phyloP scores from a whole-genome alignment of 225 moss, liverwort and hornwort genomes.

The Pseudoscleropodium purum region DNA sequence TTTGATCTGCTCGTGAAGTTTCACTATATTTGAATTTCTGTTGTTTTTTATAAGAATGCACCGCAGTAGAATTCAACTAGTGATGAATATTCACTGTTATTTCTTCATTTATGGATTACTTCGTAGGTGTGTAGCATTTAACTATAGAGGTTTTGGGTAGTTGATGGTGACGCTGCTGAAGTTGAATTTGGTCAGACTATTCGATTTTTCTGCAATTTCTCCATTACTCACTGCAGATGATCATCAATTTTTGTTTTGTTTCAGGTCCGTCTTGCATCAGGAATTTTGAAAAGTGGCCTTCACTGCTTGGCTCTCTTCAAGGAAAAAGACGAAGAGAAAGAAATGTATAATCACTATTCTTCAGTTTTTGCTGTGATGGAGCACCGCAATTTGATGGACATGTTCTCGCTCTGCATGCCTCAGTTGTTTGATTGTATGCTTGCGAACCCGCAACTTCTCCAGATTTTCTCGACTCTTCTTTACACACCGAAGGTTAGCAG shows the following conservation, averaged over 20 bases:
- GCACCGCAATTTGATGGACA: slow-evolving; percentile 98
- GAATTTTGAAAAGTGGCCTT: slow-evolving; percentile 90
- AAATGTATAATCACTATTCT: slow-evolving; percentile 87
- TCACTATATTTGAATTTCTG: not conserved
- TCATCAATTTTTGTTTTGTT: not conserved
- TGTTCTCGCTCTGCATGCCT: slow-evolving; percentile 99
- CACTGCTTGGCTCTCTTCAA: slow-evolving; percentile 97
- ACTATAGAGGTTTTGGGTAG: not conserved
- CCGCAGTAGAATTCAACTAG: not conserved
- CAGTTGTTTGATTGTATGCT: slow-evolving; percentile 99
- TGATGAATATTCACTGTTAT: not conserved
- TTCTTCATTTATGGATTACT: not conserved
- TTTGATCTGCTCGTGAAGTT: not conserved
- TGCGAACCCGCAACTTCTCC: slow-evolving; percentile 82
- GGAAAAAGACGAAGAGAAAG: slow-evolving; percentile 99
- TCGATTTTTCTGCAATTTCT: not conserved
- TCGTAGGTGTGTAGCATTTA: not conserved
- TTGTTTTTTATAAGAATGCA: not conserved
- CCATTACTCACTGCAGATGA: not conserved
- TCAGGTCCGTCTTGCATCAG: slow-evolving; percentile 98
- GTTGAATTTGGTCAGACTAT: not conserved
- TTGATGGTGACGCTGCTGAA: not conserved
- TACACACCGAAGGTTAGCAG: slow-evolving; percentile 69
- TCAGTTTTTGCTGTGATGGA: slow-evolving; percentile 99
- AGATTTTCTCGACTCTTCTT: slow-evolving; percentile 91